A percentile compares a stretch with the other conserved stretches of the same genome.
These are phyloP conservation scores for Colletotrichum siamense DNA, from an alignment of 2,329 filamentous ascomycete genomes.

Conservation along the genomic window DNA sequence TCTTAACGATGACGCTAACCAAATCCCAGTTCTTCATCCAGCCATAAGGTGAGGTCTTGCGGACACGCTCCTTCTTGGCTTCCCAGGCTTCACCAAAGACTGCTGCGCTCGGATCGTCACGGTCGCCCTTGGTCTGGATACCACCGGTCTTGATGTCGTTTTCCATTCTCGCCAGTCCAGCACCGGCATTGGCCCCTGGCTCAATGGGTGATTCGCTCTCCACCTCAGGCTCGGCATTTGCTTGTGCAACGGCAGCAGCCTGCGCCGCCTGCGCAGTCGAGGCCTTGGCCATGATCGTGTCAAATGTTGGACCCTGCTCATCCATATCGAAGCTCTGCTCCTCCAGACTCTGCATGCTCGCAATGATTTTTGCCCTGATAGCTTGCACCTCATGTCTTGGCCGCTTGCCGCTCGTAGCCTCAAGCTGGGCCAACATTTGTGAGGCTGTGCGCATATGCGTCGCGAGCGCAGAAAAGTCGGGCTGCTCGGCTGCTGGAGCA, in stretches of 20 bases:
- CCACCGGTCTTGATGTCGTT: slow-evolving; percentile 89
- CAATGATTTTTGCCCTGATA: slow-evolving; percentile 86
- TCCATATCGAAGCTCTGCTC: slow-evolving; percentile 84
- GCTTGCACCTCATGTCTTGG: slow-evolving; percentile 82
- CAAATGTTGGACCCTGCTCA: slow-evolving; percentile 75
- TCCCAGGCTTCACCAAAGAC: slow-evolving; percentile 89
- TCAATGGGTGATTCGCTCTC: slow-evolving; percentile 61
- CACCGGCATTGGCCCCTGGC: slow-evolving; percentile 67
- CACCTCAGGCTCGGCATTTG: slow-evolving; percentile 49
- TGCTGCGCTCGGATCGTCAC: slow-evolving; percentile 84
- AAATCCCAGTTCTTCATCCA: slow-evolving; percentile 93
- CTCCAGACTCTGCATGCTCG: slow-evolving; percentile 87
- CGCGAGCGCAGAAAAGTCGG: slow-evolving; percentile 81
- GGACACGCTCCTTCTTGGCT: slow-evolving; percentile 82
- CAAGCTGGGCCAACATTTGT: slow-evolving; percentile 85
- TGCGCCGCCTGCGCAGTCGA: slow-evolving; percentile 57
- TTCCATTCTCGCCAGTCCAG: slow-evolving; percentile 84
- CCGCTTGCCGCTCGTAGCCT: slow-evolving; percentile 80
- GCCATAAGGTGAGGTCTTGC: slow-evolving; percentile 82
- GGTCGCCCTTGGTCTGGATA: slow-evolving; percentile 79
- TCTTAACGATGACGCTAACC: slow-evolving; percentile 87
- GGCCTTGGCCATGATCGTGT: slow-evolving; percentile 80
- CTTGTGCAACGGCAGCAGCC: slow-evolving; percentile 50
- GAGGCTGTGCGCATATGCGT: slow-evolving; percentile 89
- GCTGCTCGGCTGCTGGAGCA: slow-evolving; percentile 67